phyloP scores from a whole-genome alignment of 176 grass and related monocot species.

The Avena insularis region DNA sequence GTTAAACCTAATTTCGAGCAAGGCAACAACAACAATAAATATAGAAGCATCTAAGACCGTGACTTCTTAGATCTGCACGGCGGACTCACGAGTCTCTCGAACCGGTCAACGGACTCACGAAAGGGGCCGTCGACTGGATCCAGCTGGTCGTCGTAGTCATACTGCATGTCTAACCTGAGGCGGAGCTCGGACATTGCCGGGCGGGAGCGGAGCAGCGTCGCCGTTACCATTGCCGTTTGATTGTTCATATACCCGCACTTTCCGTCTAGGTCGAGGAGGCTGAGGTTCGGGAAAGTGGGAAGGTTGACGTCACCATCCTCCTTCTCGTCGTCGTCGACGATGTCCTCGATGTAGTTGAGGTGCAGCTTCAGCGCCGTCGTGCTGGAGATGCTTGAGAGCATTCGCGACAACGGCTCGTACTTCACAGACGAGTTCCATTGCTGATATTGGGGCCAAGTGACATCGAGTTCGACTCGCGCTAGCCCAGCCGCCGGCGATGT shows the following conservation, averaged over 20 bases:
- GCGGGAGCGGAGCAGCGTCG: not conserved
- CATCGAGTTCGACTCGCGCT: not conserved
- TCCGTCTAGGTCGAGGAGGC: not conserved
- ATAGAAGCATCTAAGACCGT: too few species aligned
- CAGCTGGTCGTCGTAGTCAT: not conserved
- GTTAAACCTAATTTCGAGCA: too few species aligned
- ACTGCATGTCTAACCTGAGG: not conserved
- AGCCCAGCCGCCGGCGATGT: not conserved
- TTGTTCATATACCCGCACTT: not conserved
- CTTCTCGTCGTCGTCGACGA: not conserved
- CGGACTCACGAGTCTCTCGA: not conserved
- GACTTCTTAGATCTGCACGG: not conserved
- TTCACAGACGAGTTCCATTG: not conserved
- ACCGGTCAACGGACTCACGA: not conserved
- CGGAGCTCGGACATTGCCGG: slow-evolving; percentile 8
- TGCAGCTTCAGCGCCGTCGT: not conserved
- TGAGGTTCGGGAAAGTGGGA: not conserved
- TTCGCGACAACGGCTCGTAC: not conserved
- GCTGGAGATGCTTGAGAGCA: not conserved
- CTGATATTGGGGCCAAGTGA: not conserved
- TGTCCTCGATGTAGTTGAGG: not conserved
- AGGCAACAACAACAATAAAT: too few species aligned
- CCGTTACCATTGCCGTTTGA: not conserved
- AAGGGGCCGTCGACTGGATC: not conserved
- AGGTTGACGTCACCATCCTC: not conserved